Evolutionary conservation across 306 rosid genomes (phyloP).

Genomic region (Cyclanthera cordifolia): DNA sequence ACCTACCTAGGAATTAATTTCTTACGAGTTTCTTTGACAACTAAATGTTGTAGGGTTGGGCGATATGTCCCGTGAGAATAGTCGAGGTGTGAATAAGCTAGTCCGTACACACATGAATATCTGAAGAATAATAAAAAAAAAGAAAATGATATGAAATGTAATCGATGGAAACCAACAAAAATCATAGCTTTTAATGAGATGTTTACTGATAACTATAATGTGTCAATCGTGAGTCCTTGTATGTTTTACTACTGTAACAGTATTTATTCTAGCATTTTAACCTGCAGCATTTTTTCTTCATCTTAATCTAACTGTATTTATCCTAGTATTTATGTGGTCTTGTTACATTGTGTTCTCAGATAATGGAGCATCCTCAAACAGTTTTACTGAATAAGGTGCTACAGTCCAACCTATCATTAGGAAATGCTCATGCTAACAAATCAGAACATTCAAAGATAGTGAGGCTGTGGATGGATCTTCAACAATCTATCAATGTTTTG

Average conservation of each 20-base stretch:
- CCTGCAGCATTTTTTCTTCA: not conserved
- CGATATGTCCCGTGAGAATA: no score
- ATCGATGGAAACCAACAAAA: not conserved
- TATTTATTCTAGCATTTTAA: not conserved
- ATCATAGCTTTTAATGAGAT: not conserved
- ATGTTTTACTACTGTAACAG: not conserved
- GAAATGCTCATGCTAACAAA: slow-evolving; percentile 44
- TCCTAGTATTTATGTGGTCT: not conserved
- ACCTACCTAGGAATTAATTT: no score
- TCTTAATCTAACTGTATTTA: no score
- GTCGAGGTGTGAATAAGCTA: no score
- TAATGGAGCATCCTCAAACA: slow-evolving; percentile 87
- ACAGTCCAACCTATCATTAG: slow-evolving; percentile 45
- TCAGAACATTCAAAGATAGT: slow-evolving; percentile 27
- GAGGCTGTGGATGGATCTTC: slow-evolving; percentile 70
- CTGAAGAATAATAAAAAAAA: no score
- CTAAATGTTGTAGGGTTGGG: no score
- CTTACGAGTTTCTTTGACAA: no score
- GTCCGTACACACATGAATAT: no score
- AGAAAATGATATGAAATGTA: not conserved
- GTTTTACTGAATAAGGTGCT: slow-evolving; percentile 58
- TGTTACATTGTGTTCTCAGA: slow-evolving; percentile 29
- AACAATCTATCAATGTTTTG: slow-evolving; percentile 60
- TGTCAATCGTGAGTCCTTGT: not conserved
- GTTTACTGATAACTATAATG: not conserved